Conservation (phyloP, 2,329 filamentous ascomycete genomes). For the Nothophaeocryptopus gaeumannii region DNA sequence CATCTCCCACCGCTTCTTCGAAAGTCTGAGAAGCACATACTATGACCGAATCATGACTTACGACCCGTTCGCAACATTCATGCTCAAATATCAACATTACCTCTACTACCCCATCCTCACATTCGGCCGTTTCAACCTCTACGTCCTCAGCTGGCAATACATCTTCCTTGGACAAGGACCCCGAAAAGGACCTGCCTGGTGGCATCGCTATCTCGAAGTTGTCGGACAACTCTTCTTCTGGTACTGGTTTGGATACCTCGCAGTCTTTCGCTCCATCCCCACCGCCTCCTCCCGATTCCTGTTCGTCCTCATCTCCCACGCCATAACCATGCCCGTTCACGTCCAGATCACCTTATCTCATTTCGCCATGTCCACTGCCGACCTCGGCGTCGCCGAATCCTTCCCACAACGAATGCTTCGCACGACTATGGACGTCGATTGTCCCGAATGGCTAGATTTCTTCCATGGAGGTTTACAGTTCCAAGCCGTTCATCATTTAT, state of each 20-base stretch:
- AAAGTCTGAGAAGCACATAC: conserved; percentile 61
- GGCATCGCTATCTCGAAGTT: conserved; percentile 67
- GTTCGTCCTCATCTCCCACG: conserved; percentile 64
- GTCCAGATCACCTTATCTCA: conserved; percentile 71
- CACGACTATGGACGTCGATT: conserved; percentile 73
- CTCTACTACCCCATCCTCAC: conserved; percentile 66
- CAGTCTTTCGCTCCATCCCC: conserved; percentile 60
- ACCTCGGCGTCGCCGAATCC: conserved; percentile 62
- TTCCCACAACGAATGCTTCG: conserved; percentile 68
- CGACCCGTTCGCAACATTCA: conserved; percentile 58
- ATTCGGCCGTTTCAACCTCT: conserved; percentile 70
- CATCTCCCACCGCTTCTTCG: conserved; percentile 63
- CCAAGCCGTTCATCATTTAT: conserved; percentile 69
- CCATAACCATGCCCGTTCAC: conserved; percentile 66
- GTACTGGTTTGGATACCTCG: conserved; percentile 65
- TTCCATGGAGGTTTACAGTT: conserved; percentile 72
- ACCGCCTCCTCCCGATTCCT: conserved; percentile 56
- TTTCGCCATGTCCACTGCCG: conserved; percentile 68
- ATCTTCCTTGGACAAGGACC: conserved; percentile 57
- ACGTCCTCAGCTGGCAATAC: conserved; percentile 64
- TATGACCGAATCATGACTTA: conserved; percentile 65
- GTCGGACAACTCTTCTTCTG: conserved; percentile 63
- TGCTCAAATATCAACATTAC: conserved; percentile 62
- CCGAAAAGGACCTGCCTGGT: conserved; percentile 61
- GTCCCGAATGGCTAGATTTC: conserved; percentile 68